Evolutionary conservation across 163 green algal species (phyloP).

Genomic region (Chlamydomonas reinhardtii): DNA sequence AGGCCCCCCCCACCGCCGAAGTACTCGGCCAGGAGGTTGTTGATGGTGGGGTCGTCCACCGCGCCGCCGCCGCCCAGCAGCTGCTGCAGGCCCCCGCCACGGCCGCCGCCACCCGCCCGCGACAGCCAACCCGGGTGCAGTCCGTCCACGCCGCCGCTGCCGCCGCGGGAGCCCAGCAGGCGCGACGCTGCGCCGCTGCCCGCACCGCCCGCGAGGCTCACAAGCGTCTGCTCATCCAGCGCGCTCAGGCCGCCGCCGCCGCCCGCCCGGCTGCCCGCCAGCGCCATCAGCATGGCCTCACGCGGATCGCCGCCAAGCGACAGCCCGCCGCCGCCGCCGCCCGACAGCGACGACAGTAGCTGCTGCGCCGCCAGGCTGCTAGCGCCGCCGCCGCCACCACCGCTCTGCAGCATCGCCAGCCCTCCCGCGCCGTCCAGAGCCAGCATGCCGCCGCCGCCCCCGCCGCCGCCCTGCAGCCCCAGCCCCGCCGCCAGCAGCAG

Average conservation of each 20-base stretch:
- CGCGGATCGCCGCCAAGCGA: not conserved
- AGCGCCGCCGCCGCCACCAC: not conserved
- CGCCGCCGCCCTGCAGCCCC: not conserved
- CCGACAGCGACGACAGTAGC: not conserved
- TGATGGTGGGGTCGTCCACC: not conserved
- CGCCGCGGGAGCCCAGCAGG: not conserved
- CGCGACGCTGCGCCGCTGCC: not conserved
- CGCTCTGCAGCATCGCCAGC: not conserved
- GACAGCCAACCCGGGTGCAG: constrained; percentile 9
- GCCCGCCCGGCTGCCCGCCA: not conserved
- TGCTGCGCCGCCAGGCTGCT: not conserved
- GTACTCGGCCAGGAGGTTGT: not conserved
- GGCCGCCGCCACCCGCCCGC: not conserved
- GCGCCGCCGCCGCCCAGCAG: not conserved
- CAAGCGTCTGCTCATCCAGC: not conserved
- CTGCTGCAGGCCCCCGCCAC: not conserved
- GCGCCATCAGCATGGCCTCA: constrained; percentile 2
- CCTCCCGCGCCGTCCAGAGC: not conserved
- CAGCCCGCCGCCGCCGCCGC: not conserved
- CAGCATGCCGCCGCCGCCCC: not conserved
- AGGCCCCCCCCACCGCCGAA: not conserved
- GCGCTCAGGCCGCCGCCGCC: not conserved
- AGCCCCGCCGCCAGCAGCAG: constrained; percentile 35
- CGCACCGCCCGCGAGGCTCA: constrained; percentile 11
- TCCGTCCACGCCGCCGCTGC: not conserved